Percentiles rank a stretch among this genome's conserved stretches.
Evolutionary conservation across 148 eudicot species (phyloP).

Genomic region (Camellia sinensis): DNA sequence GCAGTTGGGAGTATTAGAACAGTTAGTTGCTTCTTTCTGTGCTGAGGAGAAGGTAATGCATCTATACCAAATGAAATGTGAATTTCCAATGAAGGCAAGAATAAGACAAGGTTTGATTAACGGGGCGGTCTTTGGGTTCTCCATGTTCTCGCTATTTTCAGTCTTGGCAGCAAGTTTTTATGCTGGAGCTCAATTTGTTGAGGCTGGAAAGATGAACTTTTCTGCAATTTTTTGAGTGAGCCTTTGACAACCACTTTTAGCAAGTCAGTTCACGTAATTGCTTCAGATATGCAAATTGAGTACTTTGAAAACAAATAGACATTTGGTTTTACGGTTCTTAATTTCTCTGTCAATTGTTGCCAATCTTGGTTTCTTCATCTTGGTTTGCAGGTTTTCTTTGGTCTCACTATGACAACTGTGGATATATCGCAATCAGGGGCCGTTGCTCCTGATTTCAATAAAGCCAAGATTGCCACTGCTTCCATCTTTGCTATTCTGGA

Average conservation of each 20-base stretch:
- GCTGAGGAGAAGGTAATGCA: constrained; percentile 32
- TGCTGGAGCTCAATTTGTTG: constrained; percentile 28
- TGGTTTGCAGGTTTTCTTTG: constrained; percentile 35
- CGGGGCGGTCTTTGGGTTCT: constrained; percentile 23
- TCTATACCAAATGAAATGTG: constrained; percentile 25
- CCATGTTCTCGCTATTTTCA: constrained; percentile 16
- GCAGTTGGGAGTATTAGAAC: constrained; percentile 36
- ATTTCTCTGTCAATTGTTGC: too few species aligned
- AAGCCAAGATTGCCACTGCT: constrained; percentile 21
- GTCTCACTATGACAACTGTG: constrained; percentile 25
- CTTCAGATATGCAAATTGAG: neutral
- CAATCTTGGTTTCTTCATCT: neutral
- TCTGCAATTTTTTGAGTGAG: constrained; percentile 27
- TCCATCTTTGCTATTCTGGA: constrained; percentile 31
- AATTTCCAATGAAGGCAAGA: constrained; percentile 20
- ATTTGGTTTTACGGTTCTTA: neutral
- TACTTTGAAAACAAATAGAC: neutral
- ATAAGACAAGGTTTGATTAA: constrained; percentile 20
- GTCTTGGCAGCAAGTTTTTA: constrained; percentile 28
- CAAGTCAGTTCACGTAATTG: neutral
- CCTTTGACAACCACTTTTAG: neutral
- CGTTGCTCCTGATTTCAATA: constrained; percentile 23
- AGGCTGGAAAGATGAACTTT: constrained; percentile 18
- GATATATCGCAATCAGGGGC: constrained; percentile 18
- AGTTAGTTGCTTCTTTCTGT: constrained; percentile 32